phyloP scores from a whole-genome alignment of 2,329 filamentous ascomycete species.

The Magnaporthiopsis incrustans region DNA sequence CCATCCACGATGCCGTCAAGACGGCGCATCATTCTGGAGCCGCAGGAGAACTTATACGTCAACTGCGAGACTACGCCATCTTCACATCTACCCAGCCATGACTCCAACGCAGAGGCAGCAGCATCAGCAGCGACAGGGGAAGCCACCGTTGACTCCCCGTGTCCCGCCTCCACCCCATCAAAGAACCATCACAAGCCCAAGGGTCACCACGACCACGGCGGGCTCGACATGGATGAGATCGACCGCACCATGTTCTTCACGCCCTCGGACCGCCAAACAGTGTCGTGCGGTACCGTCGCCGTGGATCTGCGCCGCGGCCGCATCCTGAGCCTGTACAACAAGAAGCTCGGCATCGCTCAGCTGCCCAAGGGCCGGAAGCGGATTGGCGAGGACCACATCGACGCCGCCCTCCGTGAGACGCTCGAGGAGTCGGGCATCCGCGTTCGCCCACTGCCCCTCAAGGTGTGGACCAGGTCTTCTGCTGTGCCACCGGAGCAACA shows the following conservation, averaged over 20 bases:
- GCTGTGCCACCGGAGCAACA: constrained; percentile 12
- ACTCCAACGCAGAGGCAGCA: background rate
- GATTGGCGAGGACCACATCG: constrained; percentile 33
- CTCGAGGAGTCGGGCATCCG: constrained; percentile 39
- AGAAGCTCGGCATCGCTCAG: constrained; percentile 33
- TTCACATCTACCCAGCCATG: background rate
- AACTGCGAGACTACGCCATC: background rate
- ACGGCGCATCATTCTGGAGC: background rate
- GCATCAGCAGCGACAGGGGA: background rate
- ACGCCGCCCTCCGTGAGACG: constrained; percentile 37
- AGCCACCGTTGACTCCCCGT: background rate
- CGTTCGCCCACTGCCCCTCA: constrained; percentile 29
- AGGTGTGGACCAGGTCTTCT: constrained; percentile 35
- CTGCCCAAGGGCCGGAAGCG: constrained; percentile 42
- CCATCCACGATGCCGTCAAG: background rate
- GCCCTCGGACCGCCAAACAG: constrained; percentile 32
- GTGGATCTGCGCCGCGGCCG: constrained; percentile 27
- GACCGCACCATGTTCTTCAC: constrained; percentile 27
- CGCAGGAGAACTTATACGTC: background rate
- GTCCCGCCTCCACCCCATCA: background rate
- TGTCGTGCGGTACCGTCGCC: constrained; percentile 39
- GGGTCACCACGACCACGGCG: background rate
- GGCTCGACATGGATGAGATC: constrained; percentile 21
- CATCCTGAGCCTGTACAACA: constrained; percentile 36
- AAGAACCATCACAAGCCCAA: background rate